phyloP scores from a whole-genome alignment of 192 early-diverging fungal species.

The Cetraspora pellucida region DNA sequence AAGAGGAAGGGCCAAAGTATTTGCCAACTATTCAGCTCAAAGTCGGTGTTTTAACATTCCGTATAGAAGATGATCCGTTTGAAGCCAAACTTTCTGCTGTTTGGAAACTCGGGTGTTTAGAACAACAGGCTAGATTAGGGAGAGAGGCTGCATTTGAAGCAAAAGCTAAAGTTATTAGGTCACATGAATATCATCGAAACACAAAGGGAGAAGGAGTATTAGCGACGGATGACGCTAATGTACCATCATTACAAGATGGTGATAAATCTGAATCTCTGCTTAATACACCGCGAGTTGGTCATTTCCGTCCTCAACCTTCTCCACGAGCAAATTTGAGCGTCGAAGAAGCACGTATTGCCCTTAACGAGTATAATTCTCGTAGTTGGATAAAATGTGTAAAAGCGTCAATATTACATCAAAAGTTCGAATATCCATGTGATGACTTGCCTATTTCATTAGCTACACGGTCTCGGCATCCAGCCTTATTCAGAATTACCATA shows the following conservation, averaged over 20 bases:
- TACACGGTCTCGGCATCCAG: constrained; percentile 25
- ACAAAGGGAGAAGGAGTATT: background rate
- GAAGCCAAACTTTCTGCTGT: constrained; percentile 42
- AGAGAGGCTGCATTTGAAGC: constrained; percentile 44
- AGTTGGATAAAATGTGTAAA: constrained; percentile 41
- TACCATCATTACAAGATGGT: background rate
- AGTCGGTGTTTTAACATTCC: constrained; percentile 38
- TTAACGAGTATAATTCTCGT: constrained; percentile 41
- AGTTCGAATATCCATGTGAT: background rate
- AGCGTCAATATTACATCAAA: background rate
- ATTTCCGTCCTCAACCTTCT: constrained; percentile 18
- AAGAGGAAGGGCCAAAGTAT: constrained; percentile 30
- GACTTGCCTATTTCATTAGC: background rate
- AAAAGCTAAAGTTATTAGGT: constrained; percentile 38
- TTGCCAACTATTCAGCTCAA: constrained; percentile 37
- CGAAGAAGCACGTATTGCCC: constrained; percentile 33
- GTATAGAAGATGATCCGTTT: constrained; percentile 52
- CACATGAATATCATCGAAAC: background rate
- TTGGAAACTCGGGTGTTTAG: constrained; percentile 40
- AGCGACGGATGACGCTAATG: background rate
- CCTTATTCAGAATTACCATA: constrained; percentile 42
- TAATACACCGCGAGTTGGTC: background rate
- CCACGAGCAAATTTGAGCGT: constrained; percentile 27
- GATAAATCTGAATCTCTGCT: background rate
- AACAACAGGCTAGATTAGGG: constrained; percentile 41